These are phyloP conservation scores for Monosporascus sp. DNA, from an alignment of 2,329 filamentous ascomycete species.

Conservation along the genomic window DNA sequence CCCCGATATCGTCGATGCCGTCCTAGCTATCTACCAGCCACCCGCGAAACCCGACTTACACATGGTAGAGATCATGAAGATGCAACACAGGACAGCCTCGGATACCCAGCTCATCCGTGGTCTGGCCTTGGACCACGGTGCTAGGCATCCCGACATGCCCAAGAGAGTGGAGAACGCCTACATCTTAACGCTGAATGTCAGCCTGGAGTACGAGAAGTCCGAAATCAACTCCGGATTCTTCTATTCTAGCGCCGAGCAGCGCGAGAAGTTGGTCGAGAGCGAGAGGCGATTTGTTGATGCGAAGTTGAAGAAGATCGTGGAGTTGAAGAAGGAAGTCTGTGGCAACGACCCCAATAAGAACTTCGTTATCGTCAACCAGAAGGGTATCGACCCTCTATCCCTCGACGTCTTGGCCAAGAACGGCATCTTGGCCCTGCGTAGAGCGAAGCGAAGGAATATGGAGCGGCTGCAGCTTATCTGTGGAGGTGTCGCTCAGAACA, in stretches of 20 bases:
- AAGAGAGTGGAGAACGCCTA: slow-evolving; percentile 93
- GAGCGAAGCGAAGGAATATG: slow-evolving; percentile 98
- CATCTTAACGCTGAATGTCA: slow-evolving; percentile 93
- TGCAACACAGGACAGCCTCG: slow-evolving; percentile 95
- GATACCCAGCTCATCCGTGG: slow-evolving; percentile 95
- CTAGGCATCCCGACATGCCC: slow-evolving; percentile 96
- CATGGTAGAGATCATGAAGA: slow-evolving; percentile 99
- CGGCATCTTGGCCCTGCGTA: slow-evolving; percentile 86
- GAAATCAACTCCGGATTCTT: slow-evolving; percentile 99
- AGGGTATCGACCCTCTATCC: slow-evolving; percentile 95
- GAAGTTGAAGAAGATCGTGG: slow-evolving; percentile 95
- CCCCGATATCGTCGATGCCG: slow-evolving; percentile 91
- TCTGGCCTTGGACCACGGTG: slow-evolving; percentile 88
- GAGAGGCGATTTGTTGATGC: slow-evolving; percentile 94
- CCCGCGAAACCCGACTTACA: slow-evolving; percentile 92
- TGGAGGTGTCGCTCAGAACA: slow-evolving; percentile 89
- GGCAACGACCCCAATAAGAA: slow-evolving; percentile 88
- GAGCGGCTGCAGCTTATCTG: slow-evolving; percentile 93
- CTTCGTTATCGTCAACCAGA: slow-evolving; percentile 98
- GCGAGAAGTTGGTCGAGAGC: slow-evolving; percentile 96
- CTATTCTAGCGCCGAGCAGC: slow-evolving; percentile 94
- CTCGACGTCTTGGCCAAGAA: slow-evolving; percentile 97
- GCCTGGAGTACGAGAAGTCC: slow-evolving; percentile 96
- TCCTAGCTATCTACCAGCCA: slow-evolving; percentile 86
- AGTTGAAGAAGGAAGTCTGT: slow-evolving; percentile 96